Percentiles rank a stretch among this genome's conserved stretches.
Evolutionary conservation across 2,329 filamentous ascomycete genomes (phyloP).

Genomic region (Bipolaris sorokiniana): DNA sequence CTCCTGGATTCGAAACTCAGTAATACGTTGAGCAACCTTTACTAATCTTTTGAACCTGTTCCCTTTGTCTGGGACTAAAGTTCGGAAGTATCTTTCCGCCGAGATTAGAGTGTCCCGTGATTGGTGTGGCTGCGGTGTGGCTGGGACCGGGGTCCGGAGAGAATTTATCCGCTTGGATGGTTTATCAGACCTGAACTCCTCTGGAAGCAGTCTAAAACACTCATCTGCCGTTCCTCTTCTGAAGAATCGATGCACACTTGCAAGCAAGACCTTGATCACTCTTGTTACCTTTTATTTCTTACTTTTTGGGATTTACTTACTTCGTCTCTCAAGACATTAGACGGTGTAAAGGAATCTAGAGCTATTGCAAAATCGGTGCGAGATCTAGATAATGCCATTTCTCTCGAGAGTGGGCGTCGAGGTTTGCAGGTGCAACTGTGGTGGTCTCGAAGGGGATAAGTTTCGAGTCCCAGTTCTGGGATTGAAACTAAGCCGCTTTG

Average conservation of each 20-base stretch:
- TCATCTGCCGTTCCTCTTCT: not conserved
- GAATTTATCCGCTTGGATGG: constrained; percentile 1
- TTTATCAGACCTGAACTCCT: not conserved
- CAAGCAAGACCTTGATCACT: not conserved
- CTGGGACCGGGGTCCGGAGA: constrained; percentile 1
- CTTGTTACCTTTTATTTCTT: not conserved
- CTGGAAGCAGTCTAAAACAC: constrained; percentile 1
- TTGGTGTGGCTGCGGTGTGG: not conserved
- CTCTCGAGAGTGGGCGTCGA: constrained; percentile 5
- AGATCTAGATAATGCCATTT: constrained; percentile 1
- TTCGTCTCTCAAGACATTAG: not conserved
- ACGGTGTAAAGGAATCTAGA: not conserved
- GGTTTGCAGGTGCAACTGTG: not conserved
- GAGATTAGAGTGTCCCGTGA: not conserved
- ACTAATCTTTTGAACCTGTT: not conserved
- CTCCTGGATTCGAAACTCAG: not conserved
- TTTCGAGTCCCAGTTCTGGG: not conserved
- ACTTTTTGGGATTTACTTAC: not conserved
- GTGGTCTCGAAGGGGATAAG: not conserved
- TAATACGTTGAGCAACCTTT: not conserved
- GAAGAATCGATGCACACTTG: constrained; percentile 3
- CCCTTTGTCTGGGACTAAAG: not conserved
- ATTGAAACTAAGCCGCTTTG: not conserved
- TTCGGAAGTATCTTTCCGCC: not conserved
- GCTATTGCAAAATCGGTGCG: not conserved